Conservation (phyloP, 768 basidiomycete genomes). For the Boletales sp. region DNA sequence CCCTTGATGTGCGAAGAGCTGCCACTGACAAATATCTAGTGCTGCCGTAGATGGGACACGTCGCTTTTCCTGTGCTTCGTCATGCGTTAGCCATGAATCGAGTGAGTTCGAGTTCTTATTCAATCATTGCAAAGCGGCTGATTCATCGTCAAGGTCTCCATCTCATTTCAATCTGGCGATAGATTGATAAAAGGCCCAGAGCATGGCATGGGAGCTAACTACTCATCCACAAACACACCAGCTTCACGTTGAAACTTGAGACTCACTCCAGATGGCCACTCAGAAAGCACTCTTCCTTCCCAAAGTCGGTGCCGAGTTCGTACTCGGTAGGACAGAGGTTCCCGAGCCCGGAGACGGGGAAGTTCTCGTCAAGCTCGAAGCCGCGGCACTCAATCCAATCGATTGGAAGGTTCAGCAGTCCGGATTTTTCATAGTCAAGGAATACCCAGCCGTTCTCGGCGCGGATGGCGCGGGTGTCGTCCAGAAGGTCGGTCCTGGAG, state of each 20-base stretch:
- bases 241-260: background rate
- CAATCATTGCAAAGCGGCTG: no score
- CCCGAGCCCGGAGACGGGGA: slow-evolving; percentile 39
- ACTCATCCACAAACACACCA: no score
- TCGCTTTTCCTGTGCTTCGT: no score
- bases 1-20: no score
- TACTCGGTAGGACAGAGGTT: slow-evolving; percentile 12
- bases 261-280: slow-evolving; percentile 17
- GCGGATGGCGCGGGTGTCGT: slow-evolving; percentile 39
- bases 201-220: no score
- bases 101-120: no score
- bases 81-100: no score
- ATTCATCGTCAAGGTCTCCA: no score
- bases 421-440: slow-evolving; percentile 19
- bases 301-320: slow-evolving; percentile 8
- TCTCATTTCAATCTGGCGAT: no score
- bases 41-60: no score
- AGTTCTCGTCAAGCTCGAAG: slow-evolving; percentile 38
- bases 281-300: slow-evolving; percentile 18
- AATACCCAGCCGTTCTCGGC: slow-evolving; percentile 37
- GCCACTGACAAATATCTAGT: no score
- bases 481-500: slow-evolving; percentile 34
- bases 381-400: slow-evolving; percentile 42
- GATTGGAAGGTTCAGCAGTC: slow-evolving; percentile 27
- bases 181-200: no score